Evolutionary conservation across 176 grass and related monocot genomes (phyloP).

Genomic region (Chloris gayana): DNA sequence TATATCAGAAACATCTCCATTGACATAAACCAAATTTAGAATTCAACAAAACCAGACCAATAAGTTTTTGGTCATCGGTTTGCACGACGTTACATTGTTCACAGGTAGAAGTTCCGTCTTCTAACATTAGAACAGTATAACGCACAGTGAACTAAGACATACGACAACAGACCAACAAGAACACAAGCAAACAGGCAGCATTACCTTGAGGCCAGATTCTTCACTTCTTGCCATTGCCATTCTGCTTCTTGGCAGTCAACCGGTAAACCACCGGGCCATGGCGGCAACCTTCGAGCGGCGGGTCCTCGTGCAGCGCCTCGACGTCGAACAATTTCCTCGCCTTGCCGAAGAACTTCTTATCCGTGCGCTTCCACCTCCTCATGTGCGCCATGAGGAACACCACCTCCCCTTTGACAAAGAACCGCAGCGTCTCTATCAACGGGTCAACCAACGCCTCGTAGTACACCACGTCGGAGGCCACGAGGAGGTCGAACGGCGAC

Average conservation of each 20-base stretch:
- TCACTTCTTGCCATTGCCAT: slow-evolving; percentile 36
- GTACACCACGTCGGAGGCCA: slow-evolving; percentile 86
- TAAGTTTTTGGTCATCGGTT: neutral
- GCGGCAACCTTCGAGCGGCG: slow-evolving; percentile 63
- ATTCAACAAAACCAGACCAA: neutral
- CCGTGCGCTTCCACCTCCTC: slow-evolving; percentile 93
- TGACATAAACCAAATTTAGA: neutral
- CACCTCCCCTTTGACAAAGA: slow-evolving; percentile 70
- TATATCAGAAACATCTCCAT: slow-evolving; percentile 9
- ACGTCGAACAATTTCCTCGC: slow-evolving; percentile 76
- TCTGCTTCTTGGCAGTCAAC: slow-evolving; percentile 58
- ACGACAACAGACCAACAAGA: neutral
- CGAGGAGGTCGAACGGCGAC: slow-evolving; percentile 63
- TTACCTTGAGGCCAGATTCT: slow-evolving; percentile 40
- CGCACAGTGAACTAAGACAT: neutral
- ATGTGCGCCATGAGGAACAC: slow-evolving; percentile 85
- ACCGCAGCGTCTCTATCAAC: slow-evolving; percentile 71
- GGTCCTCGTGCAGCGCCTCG: slow-evolving; percentile 70
- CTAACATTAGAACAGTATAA: neutral
- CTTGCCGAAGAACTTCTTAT: slow-evolving; percentile 82
- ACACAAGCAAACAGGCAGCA: slow-evolving; percentile 5
- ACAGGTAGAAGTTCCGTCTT: neutral
- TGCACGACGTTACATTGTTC: slow-evolving; percentile 16
- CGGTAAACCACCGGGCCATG: slow-evolving; percentile 66
- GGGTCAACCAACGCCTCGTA: slow-evolving; percentile 84